Base-by-base conservation (phyloP, 768 basidiomycete species). In the Nevesoporus exiguus region DNA sequence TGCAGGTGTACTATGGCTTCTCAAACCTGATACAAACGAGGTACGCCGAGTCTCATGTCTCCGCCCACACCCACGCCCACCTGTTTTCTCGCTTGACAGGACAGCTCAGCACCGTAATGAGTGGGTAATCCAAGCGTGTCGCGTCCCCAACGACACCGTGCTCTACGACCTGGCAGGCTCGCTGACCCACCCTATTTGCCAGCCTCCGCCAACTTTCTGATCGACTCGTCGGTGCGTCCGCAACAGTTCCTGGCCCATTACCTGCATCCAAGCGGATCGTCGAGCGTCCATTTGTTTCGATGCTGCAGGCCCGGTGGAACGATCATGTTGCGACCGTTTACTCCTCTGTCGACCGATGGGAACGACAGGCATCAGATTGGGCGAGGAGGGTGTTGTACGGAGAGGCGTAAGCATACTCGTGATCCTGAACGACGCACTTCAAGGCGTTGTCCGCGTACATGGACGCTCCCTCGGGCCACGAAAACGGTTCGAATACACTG, bases 1-100 rank as follows among this genome's bases (percentile, higher is more conserved):
- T 21, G 22, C 57, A 84, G 85, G 74, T 86, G 6, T 88, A 87
- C 70, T 87, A 87, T 67, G 85, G 84, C 22, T 84, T 87, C 64
- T 86, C 85, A 3, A 82, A 78, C 61, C 63, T 85, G 67, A 84
- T 87, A 45, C 77, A 80, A 46, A 77, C 78, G 42, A 76, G 76
- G 85, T 49, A 31, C 33, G 51, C 9, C 10, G 13, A 19, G 10
- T 27, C 25, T 10, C 25, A 43, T 6, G 25, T 24, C 17, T 11
- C 30, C 4, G 27, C 36, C 6, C 37, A 25, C 22, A 25, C 45
- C 45, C 2, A 36, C 30, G 15, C 15, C 14, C 41, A 14, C 24
- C 41, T 11, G 21, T 15, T 27, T 44, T 6, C 15, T 30, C 44
- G 25, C 7, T 30, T 29, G 25, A 49, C 37, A 86, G 84, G 61